These are phyloP conservation scores for Cylindrotheca fusiformis DNA, from an alignment of 108 stramenopile species.

Conservation along the genomic window DNA sequence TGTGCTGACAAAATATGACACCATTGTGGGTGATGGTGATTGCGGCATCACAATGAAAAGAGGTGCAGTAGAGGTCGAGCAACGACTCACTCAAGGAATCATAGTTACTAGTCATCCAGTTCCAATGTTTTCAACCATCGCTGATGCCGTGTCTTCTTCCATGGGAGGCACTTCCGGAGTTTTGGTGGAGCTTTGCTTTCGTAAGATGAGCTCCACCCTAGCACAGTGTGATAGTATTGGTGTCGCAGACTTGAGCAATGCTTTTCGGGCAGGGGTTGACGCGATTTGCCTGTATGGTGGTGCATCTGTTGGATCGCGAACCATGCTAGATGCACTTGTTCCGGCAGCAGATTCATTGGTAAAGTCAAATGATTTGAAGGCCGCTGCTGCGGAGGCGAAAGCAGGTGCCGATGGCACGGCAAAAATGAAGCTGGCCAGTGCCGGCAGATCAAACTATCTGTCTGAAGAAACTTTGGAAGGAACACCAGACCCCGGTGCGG, in stretches of 20 bases:
- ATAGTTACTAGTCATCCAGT: constrained; percentile 56
- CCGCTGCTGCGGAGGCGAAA: constrained; percentile 68
- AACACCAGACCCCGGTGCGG: constrained; percentile 96
- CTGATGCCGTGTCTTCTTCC: constrained; percentile 76
- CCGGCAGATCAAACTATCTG: constrained; percentile 96
- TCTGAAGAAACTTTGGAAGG: constrained; percentile 71
- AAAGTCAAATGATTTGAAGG: constrained; percentile 27
- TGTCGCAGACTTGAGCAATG: constrained; percentile 46
- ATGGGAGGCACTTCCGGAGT: constrained; percentile 98
- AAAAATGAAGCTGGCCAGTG: constrained; percentile 76
- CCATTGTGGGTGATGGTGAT: constrained; percentile 97
- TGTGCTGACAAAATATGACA: constrained; percentile 80
- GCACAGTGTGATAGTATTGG: constrained; percentile 38
- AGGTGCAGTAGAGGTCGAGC: constrained; percentile 81
- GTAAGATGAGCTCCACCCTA: constrained; percentile 59
- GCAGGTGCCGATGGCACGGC: constrained; percentile 89
- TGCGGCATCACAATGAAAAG: constrained; percentile 95
- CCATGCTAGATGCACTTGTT: constrained; percentile 95
- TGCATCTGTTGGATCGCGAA: constrained; percentile 88
- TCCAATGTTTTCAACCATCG: constrained; percentile 54
- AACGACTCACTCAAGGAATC: constrained; percentile 34
- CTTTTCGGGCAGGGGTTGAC: constrained; percentile 83
- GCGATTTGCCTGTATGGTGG: constrained; percentile 93
- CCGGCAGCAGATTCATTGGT: constrained; percentile 66
- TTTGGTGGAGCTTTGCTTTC: constrained; percentile 91